These are phyloP conservation scores for Spergularia marina DNA, from an alignment of 148 eudicot species.

Conservation along the genomic window DNA sequence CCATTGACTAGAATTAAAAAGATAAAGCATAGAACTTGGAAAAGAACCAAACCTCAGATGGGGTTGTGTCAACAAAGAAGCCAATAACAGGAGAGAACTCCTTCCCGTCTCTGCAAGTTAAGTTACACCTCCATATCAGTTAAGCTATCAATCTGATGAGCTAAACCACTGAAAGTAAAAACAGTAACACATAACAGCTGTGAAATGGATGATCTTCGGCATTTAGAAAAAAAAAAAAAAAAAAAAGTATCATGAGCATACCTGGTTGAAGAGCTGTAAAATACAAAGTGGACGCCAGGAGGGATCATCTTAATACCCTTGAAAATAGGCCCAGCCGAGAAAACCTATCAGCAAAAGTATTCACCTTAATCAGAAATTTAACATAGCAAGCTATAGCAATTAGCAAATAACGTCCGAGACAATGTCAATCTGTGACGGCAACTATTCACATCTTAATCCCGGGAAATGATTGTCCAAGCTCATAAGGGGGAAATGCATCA, in stretches of 20 bases:
- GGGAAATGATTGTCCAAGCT: neutral
- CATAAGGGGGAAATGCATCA: neutral
- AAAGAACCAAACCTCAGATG: conserved; percentile 61
- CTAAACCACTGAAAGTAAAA: neutral
- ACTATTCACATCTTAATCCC: neutral
- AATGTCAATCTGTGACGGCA: neutral
- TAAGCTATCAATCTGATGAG: neutral
- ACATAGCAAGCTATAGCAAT: neutral
- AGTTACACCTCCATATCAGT: conserved; percentile 2
- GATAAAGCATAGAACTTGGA: neutral
- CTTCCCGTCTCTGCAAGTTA: conserved; percentile 65
- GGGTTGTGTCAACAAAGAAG: conserved; percentile 61
- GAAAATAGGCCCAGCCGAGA: conserved; percentile 71
- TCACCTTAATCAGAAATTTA: conserved; percentile 2
- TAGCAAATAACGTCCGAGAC: neutral
- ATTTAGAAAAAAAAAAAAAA: neutral
- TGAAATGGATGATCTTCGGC: neutral
- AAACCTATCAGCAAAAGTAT: conserved; percentile 47
- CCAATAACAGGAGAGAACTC: conserved; percentile 87
- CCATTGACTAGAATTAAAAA: neutral
- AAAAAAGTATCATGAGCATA: conserved; percentile 17
- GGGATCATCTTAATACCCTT: conserved; percentile 98
- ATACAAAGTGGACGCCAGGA: conserved; percentile 83
- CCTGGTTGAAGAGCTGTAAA: conserved; percentile 75
- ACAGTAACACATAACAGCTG: neutral